phyloP scores from a whole-genome alignment of 257 asterid genomes.

The Gentiana macrophylla region DNA sequence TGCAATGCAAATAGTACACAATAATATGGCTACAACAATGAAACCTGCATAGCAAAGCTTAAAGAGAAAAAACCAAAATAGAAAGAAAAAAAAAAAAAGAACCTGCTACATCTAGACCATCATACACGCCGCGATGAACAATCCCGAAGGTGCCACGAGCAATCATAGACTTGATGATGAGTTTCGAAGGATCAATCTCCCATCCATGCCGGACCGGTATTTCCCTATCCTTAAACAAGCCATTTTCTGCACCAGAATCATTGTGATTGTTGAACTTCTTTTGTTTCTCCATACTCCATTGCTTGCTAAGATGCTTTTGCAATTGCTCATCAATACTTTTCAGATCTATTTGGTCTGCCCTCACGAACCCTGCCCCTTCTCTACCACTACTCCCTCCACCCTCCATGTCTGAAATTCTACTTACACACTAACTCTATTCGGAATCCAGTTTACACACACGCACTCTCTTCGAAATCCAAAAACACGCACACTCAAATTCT shows the following conservation, averaged over 20 bases:
- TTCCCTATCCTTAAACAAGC: conserved; percentile 15
- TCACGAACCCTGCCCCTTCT: conserved; percentile 30
- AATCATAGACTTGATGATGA: conserved; percentile 45
- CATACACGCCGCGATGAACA: conserved; percentile 77
- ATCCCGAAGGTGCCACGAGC: conserved; percentile 82
- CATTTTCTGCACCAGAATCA: conserved; percentile 4
- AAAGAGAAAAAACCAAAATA: neutral
- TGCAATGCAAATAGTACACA: too few species aligned
- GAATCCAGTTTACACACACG: too few species aligned
- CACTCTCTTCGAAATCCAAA: too few species aligned
- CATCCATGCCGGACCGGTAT: conserved; percentile 49
- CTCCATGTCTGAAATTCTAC: neutral
- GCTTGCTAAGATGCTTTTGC: conserved; percentile 51
- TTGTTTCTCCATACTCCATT: conserved; percentile 46
- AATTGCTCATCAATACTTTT: conserved; percentile 64
- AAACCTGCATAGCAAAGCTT: too few species aligned
- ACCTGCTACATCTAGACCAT: conserved; percentile 79
- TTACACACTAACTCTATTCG: too few species aligned
- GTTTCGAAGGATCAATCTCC: conserved; percentile 74
- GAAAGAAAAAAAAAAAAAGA: neutral
- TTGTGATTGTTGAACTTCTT: conserved; percentile 8
- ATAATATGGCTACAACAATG: too few species aligned
- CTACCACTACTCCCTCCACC: conserved; percentile 10
- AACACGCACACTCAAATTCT: too few species aligned
- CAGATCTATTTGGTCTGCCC: conserved; percentile 84